Base-by-base conservation (phyloP, 768 basidiomycete species). In the Cyclocybe aegerita region DNA sequence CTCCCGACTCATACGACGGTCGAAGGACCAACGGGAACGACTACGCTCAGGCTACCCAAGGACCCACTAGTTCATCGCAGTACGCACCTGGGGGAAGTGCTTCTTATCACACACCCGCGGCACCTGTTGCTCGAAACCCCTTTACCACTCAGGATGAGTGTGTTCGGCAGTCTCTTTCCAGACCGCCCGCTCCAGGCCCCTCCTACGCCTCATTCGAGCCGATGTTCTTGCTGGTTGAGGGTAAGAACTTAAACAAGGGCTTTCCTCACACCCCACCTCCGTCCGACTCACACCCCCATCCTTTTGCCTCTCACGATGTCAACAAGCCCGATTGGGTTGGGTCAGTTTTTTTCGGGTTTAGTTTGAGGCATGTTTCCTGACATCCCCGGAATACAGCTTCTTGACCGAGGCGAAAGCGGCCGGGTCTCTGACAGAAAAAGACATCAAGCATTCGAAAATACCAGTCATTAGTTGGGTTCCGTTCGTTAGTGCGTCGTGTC, bases 301-400 rank as follows among this genome's bases (percentile, higher is more conserved):
- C 81, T 17, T 83, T 83, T 57, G 56, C 60, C 16, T 65, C 72
- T 41, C 76, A 79, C 60, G 80, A 83, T 55, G 62, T 83, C 3
- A 55, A 47, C 0, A 73, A 81, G 61, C 66, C 61, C 12, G 82
- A 83, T 59, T 83, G 82, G 82, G 57, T 63, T 36, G 66, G 69
- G 72, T 77, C 45, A 40, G 60, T 55, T 31, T 39, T 43, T 1
- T 32, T 16, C 36, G 9, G 12, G 10, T 11, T 7, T 32, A n/a
- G 14, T 37, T 39, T 2, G 14, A 4, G n/a, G 16, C 38, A 43
- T 16, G 32, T 41, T 31, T 32, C 4, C 31, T 52, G 2, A 34
- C 11, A 23, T 23, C 23, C 4, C 11, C 12, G 15, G 29, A n/a
- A 29, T 49, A 11, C 40, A 77, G 76, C 8, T 80, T 79, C 48